These are phyloP conservation scores for Biscutella laevigata DNA, from an alignment of 441 rosid species.

Conservation along the genomic window DNA sequence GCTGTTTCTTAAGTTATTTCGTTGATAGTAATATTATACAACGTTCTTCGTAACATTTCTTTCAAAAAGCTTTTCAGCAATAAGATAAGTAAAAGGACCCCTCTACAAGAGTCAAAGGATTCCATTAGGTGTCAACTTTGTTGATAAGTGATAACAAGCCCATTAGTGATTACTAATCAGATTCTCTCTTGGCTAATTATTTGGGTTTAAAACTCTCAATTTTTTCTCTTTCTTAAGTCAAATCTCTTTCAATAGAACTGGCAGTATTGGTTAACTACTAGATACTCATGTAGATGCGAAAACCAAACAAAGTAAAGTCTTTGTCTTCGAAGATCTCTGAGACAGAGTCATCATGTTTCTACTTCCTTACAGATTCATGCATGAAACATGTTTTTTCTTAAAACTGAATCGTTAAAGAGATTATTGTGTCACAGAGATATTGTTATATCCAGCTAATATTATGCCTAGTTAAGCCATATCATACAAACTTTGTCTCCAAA, in stretches of 20 bases:
- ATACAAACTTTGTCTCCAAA: constrained; percentile 26
- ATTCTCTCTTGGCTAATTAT: too few species aligned
- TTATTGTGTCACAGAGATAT: constrained; percentile 13
- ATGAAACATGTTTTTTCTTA: constrained; percentile 9
- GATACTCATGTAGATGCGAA: not conserved
- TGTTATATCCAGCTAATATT: constrained; percentile 22
- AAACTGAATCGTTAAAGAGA: constrained; percentile 17
- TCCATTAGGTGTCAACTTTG: not conserved
- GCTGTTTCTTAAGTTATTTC: too few species aligned
- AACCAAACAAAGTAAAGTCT: not conserved
- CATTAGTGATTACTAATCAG: not conserved
- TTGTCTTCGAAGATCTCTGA: constrained; percentile 8
- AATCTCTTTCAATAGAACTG: too few species aligned
- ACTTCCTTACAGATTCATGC: constrained; percentile 19
- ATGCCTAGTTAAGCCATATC: constrained; percentile 10
- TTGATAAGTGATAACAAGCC: not conserved
- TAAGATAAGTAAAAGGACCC: too few species aligned
- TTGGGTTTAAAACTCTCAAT: too few species aligned
- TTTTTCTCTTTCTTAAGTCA: too few species aligned
- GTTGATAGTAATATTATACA: too few species aligned
- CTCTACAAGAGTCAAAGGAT: not conserved
- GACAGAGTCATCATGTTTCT: constrained; percentile 18
- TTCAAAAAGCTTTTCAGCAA: too few species aligned
- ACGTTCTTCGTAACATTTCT: too few species aligned
- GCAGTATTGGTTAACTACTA: not conserved